Percentiles rank a stretch among this genome's conserved stretches.
Evolutionary conservation across 2,329 filamentous ascomycete genomes (phyloP).

Genomic region (Aspergillus sp.): DNA sequence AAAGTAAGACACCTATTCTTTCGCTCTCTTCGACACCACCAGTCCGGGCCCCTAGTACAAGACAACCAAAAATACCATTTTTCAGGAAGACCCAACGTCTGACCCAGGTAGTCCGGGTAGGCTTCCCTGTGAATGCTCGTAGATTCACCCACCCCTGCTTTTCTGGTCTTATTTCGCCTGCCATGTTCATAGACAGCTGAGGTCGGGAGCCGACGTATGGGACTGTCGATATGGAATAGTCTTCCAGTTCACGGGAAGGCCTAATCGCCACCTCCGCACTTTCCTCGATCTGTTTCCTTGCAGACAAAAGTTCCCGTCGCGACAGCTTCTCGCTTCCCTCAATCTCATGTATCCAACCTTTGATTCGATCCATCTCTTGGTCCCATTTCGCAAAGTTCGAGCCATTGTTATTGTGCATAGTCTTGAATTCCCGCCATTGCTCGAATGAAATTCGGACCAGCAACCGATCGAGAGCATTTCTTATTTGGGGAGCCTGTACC

Average conservation of each 20-base stretch:
- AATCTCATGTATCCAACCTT: constrained; percentile 91
- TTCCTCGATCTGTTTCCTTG: constrained; percentile 75
- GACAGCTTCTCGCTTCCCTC: constrained; percentile 79
- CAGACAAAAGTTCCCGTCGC: constrained; percentile 67
- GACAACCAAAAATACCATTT: constrained; percentile 90
- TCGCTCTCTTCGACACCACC: constrained; percentile 90
- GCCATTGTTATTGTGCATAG: constrained; percentile 57
- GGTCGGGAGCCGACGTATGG: constrained; percentile 69
- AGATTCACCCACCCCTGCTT: constrained; percentile 95
- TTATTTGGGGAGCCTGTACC: constrained; percentile 74
- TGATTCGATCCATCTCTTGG: constrained; percentile 80
- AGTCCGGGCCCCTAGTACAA: constrained; percentile 70
- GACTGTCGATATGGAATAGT: constrained; percentile 84
- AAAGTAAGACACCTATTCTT: constrained; percentile 88
- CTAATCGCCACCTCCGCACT: constrained; percentile 60
- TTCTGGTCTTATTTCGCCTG: constrained; percentile 49
- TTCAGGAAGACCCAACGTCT: constrained; percentile 93
- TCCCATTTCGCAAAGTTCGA: constrained; percentile 58
- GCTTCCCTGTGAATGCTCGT: constrained; percentile 74
- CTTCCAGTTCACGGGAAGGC: constrained; percentile 85
- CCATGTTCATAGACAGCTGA: constrained; percentile 55
- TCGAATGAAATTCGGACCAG: constrained; percentile 78
- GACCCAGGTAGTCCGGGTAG: constrained; percentile 80
- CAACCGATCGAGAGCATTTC: constrained; percentile 74
- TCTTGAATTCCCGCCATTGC: constrained; percentile 78